Base-by-base conservation (phyloP, 495 filamentous ascomycete genomes). In the Aspergillus nidulans region DNA sequence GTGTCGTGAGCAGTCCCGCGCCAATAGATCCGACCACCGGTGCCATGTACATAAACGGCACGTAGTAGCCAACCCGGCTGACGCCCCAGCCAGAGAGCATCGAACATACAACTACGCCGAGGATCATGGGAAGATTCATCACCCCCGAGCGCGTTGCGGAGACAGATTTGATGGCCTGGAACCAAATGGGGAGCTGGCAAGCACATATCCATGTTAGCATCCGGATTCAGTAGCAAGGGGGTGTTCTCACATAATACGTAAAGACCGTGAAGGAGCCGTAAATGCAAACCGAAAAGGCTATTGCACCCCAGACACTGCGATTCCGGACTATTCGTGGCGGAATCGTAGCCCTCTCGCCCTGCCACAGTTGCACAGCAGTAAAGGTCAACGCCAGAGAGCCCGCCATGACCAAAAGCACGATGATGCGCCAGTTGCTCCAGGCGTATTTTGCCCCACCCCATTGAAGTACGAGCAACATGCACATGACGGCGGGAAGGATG, bases 21-120 rank as follows among this genome's bases (percentile, higher is more conserved):
- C 32, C 32, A 3, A 36, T 12, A 3, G 12, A 7, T 3, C 3
- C 3, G 3, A 36, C 3, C 3, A 36, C 32, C 3, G 32, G 3
- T 8, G 32, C 6, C 6, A 15, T 15, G 32, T 8, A 8, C 7
- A 36, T 10, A 12, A 36, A 36, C 1, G 87, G 86, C 0, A 81
- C 77, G 67, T 89, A 89, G 62, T 90, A 87, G 1, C 89, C 88
- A 25, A 81, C 65, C 0, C 69, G 56, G 1, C 80, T 83, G 34
- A 87, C 78, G 8, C 77, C 26, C 1, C 67, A 71, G 21, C 90
- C 88, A 0, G 58, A 34, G 4, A 60, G 19, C 0, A 75, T 57
- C 9, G 68, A 68, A 0, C 61, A 55, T 6, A 74, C 51, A 36
- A 74, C 69, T 1, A 61, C 61, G 9, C 64, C 61, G 15, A 76